These are phyloP conservation scores for Aphanocladium album DNA, from an alignment of 2,329 filamentous ascomycete genomes.

Conservation along the genomic window DNA sequence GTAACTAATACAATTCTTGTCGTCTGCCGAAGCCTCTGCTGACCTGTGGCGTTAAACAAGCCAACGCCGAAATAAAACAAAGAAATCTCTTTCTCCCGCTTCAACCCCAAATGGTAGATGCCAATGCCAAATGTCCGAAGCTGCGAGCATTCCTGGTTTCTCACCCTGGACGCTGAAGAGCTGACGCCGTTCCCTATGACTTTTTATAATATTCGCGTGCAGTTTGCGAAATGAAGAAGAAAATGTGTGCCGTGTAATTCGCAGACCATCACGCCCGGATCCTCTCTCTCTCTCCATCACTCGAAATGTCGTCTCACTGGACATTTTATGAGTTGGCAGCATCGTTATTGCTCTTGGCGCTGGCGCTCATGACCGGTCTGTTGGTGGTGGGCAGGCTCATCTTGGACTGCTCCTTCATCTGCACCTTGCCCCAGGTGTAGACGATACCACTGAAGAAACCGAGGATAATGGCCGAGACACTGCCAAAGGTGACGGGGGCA, in stretches of 20 bases:
- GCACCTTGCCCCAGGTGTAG: conserved; percentile 47
- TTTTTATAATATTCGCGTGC: neutral
- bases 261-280: neutral
- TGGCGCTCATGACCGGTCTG: conserved; percentile 13
- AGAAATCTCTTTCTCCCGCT: neutral
- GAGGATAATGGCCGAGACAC: conserved; percentile 77
- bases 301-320: neutral
- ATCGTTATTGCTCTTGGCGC: conserved; percentile 14
- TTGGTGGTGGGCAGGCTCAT: conserved; percentile 12
- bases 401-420: conserved; percentile 11
- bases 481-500: conserved; percentile 79
- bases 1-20: conserved; percentile 8
- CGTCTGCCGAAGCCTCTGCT: neutral
- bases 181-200: conserved; percentile 11
- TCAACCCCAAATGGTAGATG: conserved; percentile 3
- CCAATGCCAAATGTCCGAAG: conserved; percentile 8
- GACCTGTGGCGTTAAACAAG: neutral
- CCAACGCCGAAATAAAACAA: conserved; percentile 4
- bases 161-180: conserved; percentile 4
- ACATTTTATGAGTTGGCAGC: conserved; percentile 11
- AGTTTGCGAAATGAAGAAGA: neutral
- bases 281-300: neutral
- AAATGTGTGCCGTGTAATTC: neutral
- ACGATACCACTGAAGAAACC: conserved; percentile 85
- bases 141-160: neutral